Conservation (phyloP, 139 green algal genomes). For the Chlamydomonas eustigma region DNA sequence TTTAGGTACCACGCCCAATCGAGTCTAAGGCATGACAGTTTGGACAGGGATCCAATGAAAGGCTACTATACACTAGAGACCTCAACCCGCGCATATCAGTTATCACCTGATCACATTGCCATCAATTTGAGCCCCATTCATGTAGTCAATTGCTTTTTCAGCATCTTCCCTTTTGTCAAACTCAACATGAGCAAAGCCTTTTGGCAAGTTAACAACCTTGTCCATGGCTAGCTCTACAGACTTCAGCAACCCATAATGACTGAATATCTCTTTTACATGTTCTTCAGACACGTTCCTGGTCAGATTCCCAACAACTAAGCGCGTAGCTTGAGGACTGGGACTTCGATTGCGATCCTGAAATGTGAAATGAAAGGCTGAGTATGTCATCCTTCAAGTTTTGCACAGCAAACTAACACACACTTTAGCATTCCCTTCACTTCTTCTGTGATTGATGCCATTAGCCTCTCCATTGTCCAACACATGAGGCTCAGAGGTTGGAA, state of each 20-base stretch:
- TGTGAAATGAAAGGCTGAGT: no score
- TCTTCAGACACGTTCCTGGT: conserved; percentile 77
- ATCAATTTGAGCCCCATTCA: conserved; percentile 85
- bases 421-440: no score
- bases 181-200: conserved; percentile 81
- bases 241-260: conserved; percentile 63
- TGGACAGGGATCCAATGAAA: no score
- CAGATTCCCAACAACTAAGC: conserved; percentile 68
- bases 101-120: conserved; percentile 45
- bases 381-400: neutral
- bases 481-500: no score
- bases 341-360: neutral
- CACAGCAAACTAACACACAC: neutral
- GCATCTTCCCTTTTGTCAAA: conserved; percentile 56
- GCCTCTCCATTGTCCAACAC: neutral
- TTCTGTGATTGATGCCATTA: no score
- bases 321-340: neutral
- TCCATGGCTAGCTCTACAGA: conserved; percentile 60
- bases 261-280: conserved; percentile 81
- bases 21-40: no score
- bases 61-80: no score
- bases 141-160: conserved; percentile 70
- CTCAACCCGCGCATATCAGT: no score
- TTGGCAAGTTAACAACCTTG: conserved; percentile 64
- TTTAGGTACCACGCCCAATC: no score